Percentiles rank a stretch among this genome's conserved stretches.
Conservation (phyloP, 176 grass and related monocot genomes). For the Poa pratensis region DNA sequence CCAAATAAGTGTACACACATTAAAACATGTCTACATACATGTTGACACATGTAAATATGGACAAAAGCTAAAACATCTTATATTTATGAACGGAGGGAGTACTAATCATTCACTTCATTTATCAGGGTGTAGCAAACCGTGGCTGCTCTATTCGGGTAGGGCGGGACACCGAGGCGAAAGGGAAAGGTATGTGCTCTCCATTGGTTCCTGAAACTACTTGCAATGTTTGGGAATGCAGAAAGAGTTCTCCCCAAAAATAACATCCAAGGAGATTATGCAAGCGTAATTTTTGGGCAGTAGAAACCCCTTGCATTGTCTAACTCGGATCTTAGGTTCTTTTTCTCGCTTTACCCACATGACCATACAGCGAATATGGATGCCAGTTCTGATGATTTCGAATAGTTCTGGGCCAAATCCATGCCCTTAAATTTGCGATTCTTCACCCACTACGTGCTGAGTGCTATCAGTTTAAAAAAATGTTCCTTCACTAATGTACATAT, state of each 20-base stretch:
- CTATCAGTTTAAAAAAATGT: neutral
- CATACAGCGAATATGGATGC: neutral
- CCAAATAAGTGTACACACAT: no score
- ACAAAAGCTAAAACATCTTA: no score
- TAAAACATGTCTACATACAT: no score
- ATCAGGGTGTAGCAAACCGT: conserved; percentile 96
- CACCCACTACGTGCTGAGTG: neutral
- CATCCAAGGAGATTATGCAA: conserved; percentile 30
- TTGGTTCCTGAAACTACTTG: conserved; percentile 8
- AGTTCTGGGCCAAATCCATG: neutral
- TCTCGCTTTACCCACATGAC: neutral
- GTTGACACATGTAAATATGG: no score
- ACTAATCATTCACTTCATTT: conserved; percentile 18
- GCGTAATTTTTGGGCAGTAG: neutral
- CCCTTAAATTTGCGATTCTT: neutral
- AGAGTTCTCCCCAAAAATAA: neutral
- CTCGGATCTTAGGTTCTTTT: neutral
- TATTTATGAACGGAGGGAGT: no score
- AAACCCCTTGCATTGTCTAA: neutral
- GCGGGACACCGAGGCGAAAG: conserved; percentile 83
- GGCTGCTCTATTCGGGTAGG: conserved; percentile 97
- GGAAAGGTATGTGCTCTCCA: conserved; percentile 72
- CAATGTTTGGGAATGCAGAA: conserved; percentile 10
- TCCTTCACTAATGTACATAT: neutral
- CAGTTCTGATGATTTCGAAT: neutral